These are phyloP conservation scores for Penicillium sp. DNA, from an alignment of 2,329 filamentous ascomycete genomes.

Conservation along the genomic window DNA sequence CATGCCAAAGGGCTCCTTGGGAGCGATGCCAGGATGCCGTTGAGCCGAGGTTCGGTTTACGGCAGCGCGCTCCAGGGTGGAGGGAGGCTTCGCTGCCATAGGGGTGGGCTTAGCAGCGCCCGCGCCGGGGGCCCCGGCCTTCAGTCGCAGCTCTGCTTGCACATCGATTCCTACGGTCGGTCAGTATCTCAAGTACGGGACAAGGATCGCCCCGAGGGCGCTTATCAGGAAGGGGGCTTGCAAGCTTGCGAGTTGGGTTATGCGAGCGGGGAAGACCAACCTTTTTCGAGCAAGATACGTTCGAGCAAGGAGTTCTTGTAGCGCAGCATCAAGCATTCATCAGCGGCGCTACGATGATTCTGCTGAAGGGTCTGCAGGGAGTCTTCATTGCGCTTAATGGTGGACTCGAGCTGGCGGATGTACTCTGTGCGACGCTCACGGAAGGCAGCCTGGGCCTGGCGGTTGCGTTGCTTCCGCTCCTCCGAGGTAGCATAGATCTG, in stretches of 20 bases:
- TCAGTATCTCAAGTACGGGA: too few relatives aligned
- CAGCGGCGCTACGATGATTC: slow-evolving; percentile 84
- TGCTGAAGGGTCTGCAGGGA: slow-evolving; percentile 85
- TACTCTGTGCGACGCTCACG: slow-evolving; percentile 95
- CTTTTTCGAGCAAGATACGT: slow-evolving; percentile 91
- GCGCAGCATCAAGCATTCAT: slow-evolving; percentile 94
- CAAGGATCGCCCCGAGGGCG: too few relatives aligned
- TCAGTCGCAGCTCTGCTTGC: slow-evolving; percentile 85
- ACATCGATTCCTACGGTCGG: slow-evolving; percentile 75
- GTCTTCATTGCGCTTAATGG: slow-evolving; percentile 93
- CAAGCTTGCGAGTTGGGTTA: too few relatives aligned
- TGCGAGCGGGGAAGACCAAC: too few relatives aligned
- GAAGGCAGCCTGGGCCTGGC: slow-evolving; percentile 94
- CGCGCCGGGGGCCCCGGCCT: slow-evolving; percentile 76
- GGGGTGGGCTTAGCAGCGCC: too few relatives aligned
- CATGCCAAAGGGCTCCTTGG: slow-evolving; percentile 48
- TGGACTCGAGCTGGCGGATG: slow-evolving; percentile 96
- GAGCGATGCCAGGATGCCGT: slow-evolving; percentile 64
- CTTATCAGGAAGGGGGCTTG: too few relatives aligned
- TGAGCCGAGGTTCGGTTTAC: too few relatives aligned
- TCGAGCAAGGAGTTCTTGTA: slow-evolving; percentile 98
- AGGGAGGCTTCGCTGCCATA: too few relatives aligned
- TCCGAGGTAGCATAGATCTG: slow-evolving; percentile 98
- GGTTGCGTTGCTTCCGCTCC: slow-evolving; percentile 93
- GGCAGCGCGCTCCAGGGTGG: too few relatives aligned